Conservation (phyloP, 2,329 filamentous ascomycete genomes). For the Beauveria brongniartii region DNA sequence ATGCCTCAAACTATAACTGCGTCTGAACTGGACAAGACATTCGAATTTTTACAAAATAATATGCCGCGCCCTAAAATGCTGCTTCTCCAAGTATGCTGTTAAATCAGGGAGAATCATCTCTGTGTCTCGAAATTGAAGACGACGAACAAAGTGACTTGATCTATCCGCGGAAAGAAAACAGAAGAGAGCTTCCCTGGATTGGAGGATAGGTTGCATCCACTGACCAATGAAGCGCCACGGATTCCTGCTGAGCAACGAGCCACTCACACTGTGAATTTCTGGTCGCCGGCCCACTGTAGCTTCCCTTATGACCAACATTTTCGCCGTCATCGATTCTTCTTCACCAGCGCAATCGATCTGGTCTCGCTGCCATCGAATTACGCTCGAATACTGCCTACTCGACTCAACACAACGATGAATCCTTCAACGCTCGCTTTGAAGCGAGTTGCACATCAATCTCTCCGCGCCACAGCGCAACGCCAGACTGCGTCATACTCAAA, state of each 20-base stretch:
- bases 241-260: conserved; percentile 1
- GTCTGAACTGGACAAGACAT: no score
- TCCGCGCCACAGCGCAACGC: conserved; percentile 3
- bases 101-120: no score
- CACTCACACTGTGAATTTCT: neutral
- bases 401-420: neutral
- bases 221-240: neutral
- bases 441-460: neutral
- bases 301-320: neutral
- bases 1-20: no score
- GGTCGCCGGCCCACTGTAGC: neutral
- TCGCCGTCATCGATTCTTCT: neutral
- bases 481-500: neutral
- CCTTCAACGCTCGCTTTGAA: neutral
- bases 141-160: no score
- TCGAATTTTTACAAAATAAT: no score
- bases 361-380: neutral
- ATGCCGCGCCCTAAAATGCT: no score
- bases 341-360: neutral
- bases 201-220: no score
- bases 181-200: no score
- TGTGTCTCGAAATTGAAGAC: no score
- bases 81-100: no score
- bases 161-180: no score
- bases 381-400: neutral